These are phyloP conservation scores for Alloascoidea africana DNA, from an alignment of 805 yeast species.

Conservation along the genomic window DNA sequence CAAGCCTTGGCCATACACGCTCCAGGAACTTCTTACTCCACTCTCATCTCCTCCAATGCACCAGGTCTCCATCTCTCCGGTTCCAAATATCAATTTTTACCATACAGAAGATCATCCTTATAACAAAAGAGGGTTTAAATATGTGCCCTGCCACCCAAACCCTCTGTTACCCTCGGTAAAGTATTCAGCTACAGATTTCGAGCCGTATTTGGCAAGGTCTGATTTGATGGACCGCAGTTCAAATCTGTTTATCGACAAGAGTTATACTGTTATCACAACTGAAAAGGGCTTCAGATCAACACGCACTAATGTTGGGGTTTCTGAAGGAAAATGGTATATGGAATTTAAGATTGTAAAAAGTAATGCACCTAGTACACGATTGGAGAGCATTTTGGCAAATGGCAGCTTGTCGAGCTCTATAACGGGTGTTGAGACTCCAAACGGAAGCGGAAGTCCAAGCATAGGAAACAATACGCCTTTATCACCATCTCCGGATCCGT, in stretches of 20 bases:
- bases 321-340: conserved; percentile 70
- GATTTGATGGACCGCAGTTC: conserved; percentile 57
- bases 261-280: conserved; percentile 34
- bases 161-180: conserved; percentile 38
- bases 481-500: background rate
- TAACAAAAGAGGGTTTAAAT: conserved; percentile 70
- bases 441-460: conserved; percentile 7
- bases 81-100: conserved; percentile 17
- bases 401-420: background rate
- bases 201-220: conserved; percentile 44
- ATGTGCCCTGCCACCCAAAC: conserved; percentile 63
- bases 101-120: conserved; percentile 65
- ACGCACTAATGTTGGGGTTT: conserved; percentile 56
- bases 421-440: background rate
- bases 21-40: background rate
- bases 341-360: conserved; percentile 50
- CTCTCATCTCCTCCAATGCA: background rate
- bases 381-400: background rate
- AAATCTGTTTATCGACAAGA: conserved; percentile 27
- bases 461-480: conserved; percentile 5
- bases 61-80: background rate
- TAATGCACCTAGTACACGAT: conserved; percentile 9
- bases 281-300: conserved; percentile 68
- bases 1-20: background rate
- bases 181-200: conserved; percentile 60